Evolutionary conservation across 495 filamentous ascomycete genomes (phyloP), one percentile per base, ranked within the genome.

Genomic region (Hypoxylon fuscum): DNA sequence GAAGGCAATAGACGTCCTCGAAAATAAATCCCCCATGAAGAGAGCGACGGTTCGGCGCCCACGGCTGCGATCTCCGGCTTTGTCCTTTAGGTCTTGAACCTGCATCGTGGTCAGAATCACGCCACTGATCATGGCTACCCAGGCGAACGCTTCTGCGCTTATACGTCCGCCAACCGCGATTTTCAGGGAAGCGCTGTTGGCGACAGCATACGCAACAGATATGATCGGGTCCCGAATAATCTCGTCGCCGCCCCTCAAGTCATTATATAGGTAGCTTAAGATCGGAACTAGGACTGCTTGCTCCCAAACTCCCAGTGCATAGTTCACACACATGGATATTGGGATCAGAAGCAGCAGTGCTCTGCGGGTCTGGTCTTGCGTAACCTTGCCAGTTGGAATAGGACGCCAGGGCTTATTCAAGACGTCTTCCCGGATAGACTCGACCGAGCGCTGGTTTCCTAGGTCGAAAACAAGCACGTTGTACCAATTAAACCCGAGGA

Each of bases 351-450:
- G 27, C 0, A 83, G 62, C 21, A 86, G 34, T 1, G 74, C 34
- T 2, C 62, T 55, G 22, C 74, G 70, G 3, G 81, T 73, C 29
- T 81, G 69, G 0, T 62, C 63, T 0, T 63, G 34, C 7, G 73
- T 77, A 10, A 86, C 64, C 8, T 74, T 71, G 1, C 72, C 66
- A 0, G 68, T 62, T 0, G 81, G 83, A 2, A 88, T 71, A 0
- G 82, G 80, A 1, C 85, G 76, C 82, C 83, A 87, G 2, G 81
- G 80, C 68, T 87, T 88, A 72, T 88, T 88, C 61, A 83, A 58
- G 0, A 32, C 10, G 55, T 86, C 84, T 66, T 86, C 84, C 0
- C 62, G 41, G n/a, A 83, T 62, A 2, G 82, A 81, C 15, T 70
- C 55, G 0, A 74, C 72, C 10, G 62, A 71, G 6, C 81, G 75